phyloP scores from a whole-genome alignment of 192 early-diverging fungal species.

The Coemansia sp. region DNA sequence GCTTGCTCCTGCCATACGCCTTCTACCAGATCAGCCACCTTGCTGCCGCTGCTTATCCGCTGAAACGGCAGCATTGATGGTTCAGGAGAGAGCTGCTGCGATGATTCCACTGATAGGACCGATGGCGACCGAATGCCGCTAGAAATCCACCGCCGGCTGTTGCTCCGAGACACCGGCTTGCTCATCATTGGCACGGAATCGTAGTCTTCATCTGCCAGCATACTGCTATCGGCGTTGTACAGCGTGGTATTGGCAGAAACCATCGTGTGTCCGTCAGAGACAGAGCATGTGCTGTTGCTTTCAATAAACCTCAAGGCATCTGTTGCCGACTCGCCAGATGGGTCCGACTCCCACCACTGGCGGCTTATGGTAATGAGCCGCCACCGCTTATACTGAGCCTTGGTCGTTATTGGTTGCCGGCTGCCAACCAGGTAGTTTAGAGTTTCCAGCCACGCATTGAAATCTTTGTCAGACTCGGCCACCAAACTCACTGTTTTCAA shows the following conservation, averaged over 20 bases:
- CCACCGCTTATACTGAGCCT: conserved; percentile 41
- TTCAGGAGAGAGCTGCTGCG: background rate
- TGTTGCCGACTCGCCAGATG: conserved; percentile 41
- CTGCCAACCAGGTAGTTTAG: conserved; percentile 30
- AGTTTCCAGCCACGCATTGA: conserved; percentile 44
- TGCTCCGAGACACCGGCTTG: conserved; percentile 3
- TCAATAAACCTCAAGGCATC: conserved; percentile 36
- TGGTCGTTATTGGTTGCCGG: conserved; percentile 31
- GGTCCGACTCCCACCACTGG: conserved; percentile 46
- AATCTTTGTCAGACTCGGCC: conserved; percentile 34
- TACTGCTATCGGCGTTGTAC: background rate
- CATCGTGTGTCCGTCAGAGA: background rate
- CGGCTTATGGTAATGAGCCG: conserved; percentile 40
- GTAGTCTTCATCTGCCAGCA: background rate
- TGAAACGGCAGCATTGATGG: conserved; percentile 5
- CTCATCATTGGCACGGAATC: background rate
- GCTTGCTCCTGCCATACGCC: conserved; percentile 20
- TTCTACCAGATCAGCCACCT: conserved; percentile 13
- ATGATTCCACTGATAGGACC: conserved; percentile 7
- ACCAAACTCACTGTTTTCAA: conserved; percentile 42
- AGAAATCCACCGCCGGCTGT: conserved; percentile 25
- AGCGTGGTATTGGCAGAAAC: background rate
- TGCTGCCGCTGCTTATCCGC: conserved; percentile 14
- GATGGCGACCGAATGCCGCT: conserved; percentile 13
- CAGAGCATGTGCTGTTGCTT: background rate